phyloP scores from a whole-genome alignment of 371 early-diverging fungal species.

The Batkoa obscura region DNA sequence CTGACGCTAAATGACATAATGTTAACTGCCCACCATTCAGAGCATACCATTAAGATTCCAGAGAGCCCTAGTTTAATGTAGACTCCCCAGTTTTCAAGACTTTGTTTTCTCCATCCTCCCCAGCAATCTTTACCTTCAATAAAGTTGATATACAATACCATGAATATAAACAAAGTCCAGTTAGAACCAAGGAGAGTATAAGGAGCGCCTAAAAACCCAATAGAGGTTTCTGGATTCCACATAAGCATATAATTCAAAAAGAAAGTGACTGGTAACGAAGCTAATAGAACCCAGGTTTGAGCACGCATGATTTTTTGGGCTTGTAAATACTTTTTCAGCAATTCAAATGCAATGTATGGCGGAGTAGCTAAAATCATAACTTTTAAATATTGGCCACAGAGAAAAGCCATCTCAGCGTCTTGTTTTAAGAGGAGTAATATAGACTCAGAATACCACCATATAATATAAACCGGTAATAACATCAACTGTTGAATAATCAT shows the following conservation, averaged over 20 bases:
- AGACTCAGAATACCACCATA: conserved; percentile 48
- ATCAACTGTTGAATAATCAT: conserved; percentile 41
- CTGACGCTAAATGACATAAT: conserved; percentile 53
- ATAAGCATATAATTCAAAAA: conserved; percentile 54
- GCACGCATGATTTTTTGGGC: conserved; percentile 69
- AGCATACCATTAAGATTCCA: conserved; percentile 45
- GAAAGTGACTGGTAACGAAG: conserved; percentile 53
- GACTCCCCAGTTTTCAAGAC: conserved; percentile 34
- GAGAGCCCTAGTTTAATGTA: conserved; percentile 43
- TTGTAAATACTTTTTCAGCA: conserved; percentile 58
- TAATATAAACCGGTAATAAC: conserved; percentile 40
- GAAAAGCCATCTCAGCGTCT: conserved; percentile 21
- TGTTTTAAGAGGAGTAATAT: conserved; percentile 33
- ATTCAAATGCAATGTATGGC: conserved; percentile 59
- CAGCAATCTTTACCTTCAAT: conserved; percentile 49
- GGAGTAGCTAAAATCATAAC: conserved; percentile 49
- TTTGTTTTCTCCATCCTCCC: conserved; percentile 67
- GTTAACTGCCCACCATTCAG: conserved; percentile 56
- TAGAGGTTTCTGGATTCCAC: conserved; percentile 29
- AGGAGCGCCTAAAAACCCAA: conserved; percentile 75
- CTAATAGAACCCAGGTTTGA: conserved; percentile 40
- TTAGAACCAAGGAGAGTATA: conserved; percentile 57
- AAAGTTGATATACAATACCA: conserved; percentile 36
- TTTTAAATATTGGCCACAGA: conserved; percentile 34
- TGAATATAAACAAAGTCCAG: conserved; percentile 36